Conservation (phyloP, 2,329 filamentous ascomycete species). For the Ophiocordyceps camponoti-floridani region DNA sequence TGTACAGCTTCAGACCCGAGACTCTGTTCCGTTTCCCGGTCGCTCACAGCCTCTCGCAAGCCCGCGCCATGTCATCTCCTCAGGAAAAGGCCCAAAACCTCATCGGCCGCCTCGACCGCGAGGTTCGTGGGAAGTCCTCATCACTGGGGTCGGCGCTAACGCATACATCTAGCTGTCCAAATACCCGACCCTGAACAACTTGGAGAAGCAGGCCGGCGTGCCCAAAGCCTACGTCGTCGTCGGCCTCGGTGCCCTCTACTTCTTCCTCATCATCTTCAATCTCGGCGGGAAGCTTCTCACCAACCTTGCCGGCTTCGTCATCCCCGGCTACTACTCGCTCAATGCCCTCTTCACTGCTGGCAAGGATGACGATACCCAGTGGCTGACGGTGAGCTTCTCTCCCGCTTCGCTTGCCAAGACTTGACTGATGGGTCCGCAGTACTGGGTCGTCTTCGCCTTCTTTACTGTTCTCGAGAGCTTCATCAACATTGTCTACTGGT, state of each 20-base stretch:
- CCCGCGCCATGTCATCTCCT: slow-evolving; percentile 39
- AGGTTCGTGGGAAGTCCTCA: slow-evolving; percentile 36
- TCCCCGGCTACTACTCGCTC: slow-evolving; percentile 74
- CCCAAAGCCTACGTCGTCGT: slow-evolving; percentile 76
- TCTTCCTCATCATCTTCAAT: slow-evolving; percentile 87
- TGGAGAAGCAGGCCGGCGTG: slow-evolving; percentile 67
- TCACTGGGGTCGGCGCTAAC: slow-evolving; percentile 3
- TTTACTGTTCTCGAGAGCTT: slow-evolving; percentile 72
- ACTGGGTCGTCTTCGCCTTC: slow-evolving; percentile 76
- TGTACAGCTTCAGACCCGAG: slow-evolving; percentile 2
- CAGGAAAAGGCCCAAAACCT: slow-evolving; percentile 65
- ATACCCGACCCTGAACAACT: slow-evolving; percentile 67
- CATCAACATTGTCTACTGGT: slow-evolving; percentile 78
- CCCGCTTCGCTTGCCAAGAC: neutral
- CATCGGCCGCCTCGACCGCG: slow-evolving; percentile 63
- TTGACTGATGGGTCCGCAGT: slow-evolving; percentile 27
- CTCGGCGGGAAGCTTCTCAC: slow-evolving; percentile 75
- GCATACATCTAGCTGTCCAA: slow-evolving; percentile 49
- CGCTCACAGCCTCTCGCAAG: slow-evolving; percentile 1
- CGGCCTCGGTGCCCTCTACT: slow-evolving; percentile 61
- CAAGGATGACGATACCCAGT: slow-evolving; percentile 70
- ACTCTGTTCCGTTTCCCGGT: too few relatives aligned
- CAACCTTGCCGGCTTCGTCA: slow-evolving; percentile 68
- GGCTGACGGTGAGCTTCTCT: slow-evolving; percentile 41
- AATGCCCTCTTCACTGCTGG: slow-evolving; percentile 53